phyloP scores from a whole-genome alignment of 1,139 yeast species.

The Taphrina wiesneri region DNA sequence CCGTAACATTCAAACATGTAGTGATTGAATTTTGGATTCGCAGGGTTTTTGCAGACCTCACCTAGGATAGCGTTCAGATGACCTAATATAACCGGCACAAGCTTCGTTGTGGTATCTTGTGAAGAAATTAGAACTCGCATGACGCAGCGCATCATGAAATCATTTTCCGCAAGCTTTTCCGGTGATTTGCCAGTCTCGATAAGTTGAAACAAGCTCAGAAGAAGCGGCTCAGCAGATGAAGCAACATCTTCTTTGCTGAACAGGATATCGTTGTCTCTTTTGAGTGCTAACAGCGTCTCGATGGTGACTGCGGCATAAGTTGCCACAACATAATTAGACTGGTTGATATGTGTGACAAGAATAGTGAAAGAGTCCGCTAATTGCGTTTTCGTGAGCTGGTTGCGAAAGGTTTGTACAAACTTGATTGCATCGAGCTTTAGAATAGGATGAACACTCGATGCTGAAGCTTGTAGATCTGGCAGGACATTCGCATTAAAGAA shows the following conservation, averaged over 20 bases:
- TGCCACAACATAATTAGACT: constrained; percentile 74
- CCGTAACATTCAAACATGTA: constrained; percentile 87
- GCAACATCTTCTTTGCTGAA: constrained; percentile 73
- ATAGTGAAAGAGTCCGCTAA: constrained; percentile 77
- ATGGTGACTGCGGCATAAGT: constrained; percentile 93
- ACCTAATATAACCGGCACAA: constrained; percentile 42
- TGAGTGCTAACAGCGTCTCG: constrained; percentile 80
- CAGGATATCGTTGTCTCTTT: constrained; percentile 55
- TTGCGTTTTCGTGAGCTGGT: constrained; percentile 81
- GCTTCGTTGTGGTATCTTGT: constrained; percentile 61
- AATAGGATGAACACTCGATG: constrained; percentile 60
- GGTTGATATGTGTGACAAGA: constrained; percentile 64
- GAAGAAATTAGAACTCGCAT: constrained; percentile 80
- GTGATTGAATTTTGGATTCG: constrained; percentile 91
- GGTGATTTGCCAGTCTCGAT: constrained; percentile 69
- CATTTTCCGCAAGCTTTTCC: constrained; percentile 92
- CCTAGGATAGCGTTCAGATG: constrained; percentile 70
- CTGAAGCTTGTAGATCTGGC: constrained; percentile 63
- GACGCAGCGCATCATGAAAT: constrained; percentile 74
- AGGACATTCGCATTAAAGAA: constrained; percentile 82
- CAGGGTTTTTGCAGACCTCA: constrained; percentile 81
- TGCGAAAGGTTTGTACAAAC: constrained; percentile 84
- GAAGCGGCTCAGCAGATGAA: constrained; percentile 56
- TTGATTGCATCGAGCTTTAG: constrained; percentile 90
- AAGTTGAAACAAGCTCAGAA: constrained; percentile 65